These are phyloP conservation scores for Henningerozyma blattae DNA, from an alignment of 805 yeast species.

Conservation along the genomic window DNA sequence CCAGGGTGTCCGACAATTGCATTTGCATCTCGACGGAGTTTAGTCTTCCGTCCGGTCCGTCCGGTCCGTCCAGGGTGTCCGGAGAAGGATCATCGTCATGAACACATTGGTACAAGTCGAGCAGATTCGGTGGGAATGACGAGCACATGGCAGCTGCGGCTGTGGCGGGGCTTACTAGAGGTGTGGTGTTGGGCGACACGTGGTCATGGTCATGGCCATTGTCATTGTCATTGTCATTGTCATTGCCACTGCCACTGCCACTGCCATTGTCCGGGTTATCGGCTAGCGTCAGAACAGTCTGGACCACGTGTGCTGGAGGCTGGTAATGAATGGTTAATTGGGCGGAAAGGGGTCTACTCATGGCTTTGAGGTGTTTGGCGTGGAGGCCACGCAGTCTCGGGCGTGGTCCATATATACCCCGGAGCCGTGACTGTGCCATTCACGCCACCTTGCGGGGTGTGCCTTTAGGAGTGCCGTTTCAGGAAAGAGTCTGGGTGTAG, in stretches of 20 bases:
- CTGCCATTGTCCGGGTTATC: not conserved
- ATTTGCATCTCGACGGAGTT: too few species aligned
- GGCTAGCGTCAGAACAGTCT: not conserved
- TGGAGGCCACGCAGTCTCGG: not conserved
- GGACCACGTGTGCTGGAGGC: not conserved
- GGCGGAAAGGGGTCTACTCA: slow-evolving; percentile 5
- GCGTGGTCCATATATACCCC: too few species aligned
- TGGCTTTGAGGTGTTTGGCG: not conserved
- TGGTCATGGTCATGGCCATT: not conserved
- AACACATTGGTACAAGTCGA: too few species aligned
- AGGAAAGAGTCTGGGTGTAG: not conserved
- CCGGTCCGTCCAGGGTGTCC: too few species aligned
- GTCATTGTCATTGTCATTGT: not conserved
- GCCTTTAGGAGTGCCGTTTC: not conserved
- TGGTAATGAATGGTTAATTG: slow-evolving; percentile 5
- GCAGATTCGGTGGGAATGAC: too few species aligned
- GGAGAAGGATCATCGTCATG: too few species aligned
- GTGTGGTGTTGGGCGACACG: not conserved
- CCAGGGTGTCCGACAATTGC: too few species aligned
- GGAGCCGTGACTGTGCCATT: too few species aligned
- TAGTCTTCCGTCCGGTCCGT: too few species aligned
- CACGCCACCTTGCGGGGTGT: too few species aligned
- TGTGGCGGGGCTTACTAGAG: slow-evolving; percentile 1
- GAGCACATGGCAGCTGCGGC: too few species aligned
- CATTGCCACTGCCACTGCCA: not conserved